Conservation (phyloP, 148 eudicot species). For the Pharnaceum exiguum region DNA sequence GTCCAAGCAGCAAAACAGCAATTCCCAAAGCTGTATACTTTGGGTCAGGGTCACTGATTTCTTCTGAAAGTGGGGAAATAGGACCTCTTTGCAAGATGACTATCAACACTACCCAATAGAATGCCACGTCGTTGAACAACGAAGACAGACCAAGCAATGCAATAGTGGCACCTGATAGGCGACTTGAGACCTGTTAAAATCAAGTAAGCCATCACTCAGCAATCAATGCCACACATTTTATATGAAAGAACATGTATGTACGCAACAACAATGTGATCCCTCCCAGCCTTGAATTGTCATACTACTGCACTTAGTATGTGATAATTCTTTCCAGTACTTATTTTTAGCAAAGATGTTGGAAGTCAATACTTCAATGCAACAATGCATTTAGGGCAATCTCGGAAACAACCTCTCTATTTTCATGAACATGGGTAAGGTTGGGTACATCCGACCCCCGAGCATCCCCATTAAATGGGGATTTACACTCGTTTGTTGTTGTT, state of each 20-base stretch:
- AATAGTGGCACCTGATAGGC: constrained; percentile 64
- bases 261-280: too few species aligned
- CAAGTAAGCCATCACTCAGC: background rate
- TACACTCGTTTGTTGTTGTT: too few species aligned
- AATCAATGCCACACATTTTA: background rate
- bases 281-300: too few species aligned
- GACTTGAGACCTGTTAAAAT: constrained; percentile 64
- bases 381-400: too few species aligned
- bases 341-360: too few species aligned
- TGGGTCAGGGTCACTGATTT: constrained; percentile 74
- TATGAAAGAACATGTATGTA: background rate
- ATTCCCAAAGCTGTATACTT: constrained; percentile 68
- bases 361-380: too few species aligned
- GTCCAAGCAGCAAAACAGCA: constrained; percentile 63
- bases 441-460: too few species aligned
- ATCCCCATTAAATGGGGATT: too few species aligned
- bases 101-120: constrained; percentile 87
- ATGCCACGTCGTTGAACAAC: constrained; percentile 85
- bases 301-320: too few species aligned
- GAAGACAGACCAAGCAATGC: constrained; percentile 81
- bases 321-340: too few species aligned
- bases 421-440: too few species aligned
- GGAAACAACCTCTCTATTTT: too few species aligned
- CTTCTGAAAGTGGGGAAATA: constrained; percentile 85
- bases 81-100: constrained; percentile 94